Conservation (phyloP, 2,329 filamentous ascomycete species). For the Cladosporium sphaerospermum region DNA sequence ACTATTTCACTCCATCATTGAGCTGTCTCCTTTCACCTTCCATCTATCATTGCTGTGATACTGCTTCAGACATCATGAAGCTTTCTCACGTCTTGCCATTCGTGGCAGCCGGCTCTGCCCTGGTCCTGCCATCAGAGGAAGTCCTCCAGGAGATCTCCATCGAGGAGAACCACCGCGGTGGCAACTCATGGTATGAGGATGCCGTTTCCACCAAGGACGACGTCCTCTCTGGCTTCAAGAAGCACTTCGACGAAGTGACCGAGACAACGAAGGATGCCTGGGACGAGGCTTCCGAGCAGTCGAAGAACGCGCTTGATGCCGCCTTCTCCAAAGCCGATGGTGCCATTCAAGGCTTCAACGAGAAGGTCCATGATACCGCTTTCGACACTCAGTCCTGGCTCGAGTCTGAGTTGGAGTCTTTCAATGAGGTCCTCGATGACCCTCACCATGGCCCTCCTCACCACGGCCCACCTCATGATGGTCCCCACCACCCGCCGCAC, state of each 20-base stretch:
- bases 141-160: slow-evolving; percentile 39
- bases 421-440: slow-evolving; percentile 31
- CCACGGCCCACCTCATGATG: slow-evolving; percentile 15
- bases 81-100: slow-evolving; percentile 44
- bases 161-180: slow-evolving; percentile 29
- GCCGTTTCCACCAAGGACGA: slow-evolving; percentile 33
- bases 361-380: slow-evolving; percentile 38
- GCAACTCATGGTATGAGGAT: slow-evolving; percentile 23
- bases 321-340: slow-evolving; percentile 38
- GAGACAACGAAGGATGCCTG: slow-evolving; percentile 23
- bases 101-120: slow-evolving; percentile 44
- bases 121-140: slow-evolving; percentile 48
- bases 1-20: not conserved
- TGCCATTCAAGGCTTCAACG: slow-evolving; percentile 32
- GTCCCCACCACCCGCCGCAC: slow-evolving; percentile 20
- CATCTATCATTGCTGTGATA: not conserved
- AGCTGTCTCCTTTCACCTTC: not conserved
- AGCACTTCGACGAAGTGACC: slow-evolving; percentile 26
- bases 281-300: slow-evolving; percentile 25
- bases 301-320: slow-evolving; percentile 39
- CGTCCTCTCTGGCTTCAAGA: slow-evolving; percentile 28
- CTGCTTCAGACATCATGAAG: slow-evolving; percentile 36
- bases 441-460: slow-evolving; percentile 18
- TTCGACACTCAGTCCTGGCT: slow-evolving; percentile 46
- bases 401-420: slow-evolving; percentile 27